phyloP scores from a whole-genome alignment of 257 asterid species.

The Plantago elongata region DNA sequence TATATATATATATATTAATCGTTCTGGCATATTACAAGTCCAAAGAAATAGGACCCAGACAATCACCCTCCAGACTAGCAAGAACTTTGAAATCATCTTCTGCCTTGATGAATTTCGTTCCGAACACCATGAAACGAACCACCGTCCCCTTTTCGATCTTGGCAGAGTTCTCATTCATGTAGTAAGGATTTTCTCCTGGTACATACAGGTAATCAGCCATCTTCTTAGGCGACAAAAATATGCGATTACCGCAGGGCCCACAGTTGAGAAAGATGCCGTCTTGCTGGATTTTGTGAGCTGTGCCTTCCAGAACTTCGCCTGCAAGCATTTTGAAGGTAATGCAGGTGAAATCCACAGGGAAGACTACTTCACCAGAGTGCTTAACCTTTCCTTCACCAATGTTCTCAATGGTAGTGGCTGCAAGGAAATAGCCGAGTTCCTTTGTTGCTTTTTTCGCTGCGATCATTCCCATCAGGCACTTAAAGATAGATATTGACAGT shows the following conservation, averaged over 20 bases:
- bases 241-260: conserved; percentile 52
- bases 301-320: conserved; percentile 78
- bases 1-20: no score
- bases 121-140: conserved; percentile 61
- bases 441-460: conserved; percentile 64
- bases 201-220: conserved; percentile 64
- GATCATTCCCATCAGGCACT: conserved; percentile 71
- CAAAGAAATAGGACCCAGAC: conserved; percentile 66
- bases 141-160: conserved; percentile 65
- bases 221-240: conserved; percentile 57
- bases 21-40: no score
- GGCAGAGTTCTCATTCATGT: conserved; percentile 53
- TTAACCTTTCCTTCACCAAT: conserved; percentile 77
- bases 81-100: conserved; percentile 70
- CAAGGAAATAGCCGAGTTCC: conserved; percentile 71
- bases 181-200: conserved; percentile 76
- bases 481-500: conserved; percentile 70
- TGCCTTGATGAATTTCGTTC: conserved; percentile 67
- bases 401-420: conserved; percentile 48
- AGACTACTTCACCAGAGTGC: conserved; percentile 69
- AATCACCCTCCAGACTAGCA: conserved; percentile 74
- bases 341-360: conserved; percentile 75
- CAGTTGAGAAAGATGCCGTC: conserved; percentile 64
- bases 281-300: conserved; percentile 60
- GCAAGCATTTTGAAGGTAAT: conserved; percentile 63